Base-by-base conservation (phyloP, 2,329 filamentous ascomycete species). In the Lachnellula subtilissima region DNA sequence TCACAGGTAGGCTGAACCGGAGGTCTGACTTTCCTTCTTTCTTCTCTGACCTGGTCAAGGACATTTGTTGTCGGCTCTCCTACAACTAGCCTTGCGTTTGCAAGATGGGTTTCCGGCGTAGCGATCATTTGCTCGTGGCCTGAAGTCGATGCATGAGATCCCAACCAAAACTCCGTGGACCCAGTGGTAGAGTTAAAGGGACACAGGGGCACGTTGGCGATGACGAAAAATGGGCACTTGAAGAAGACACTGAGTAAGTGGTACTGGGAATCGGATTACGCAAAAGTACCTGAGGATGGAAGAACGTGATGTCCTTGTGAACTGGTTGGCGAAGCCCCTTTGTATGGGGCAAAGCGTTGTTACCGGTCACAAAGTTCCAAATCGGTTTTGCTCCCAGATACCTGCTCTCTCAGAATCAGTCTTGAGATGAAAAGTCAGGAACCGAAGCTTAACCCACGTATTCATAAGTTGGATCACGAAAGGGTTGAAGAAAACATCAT, bases 1-100 rank as follows among this genome's bases (percentile, higher is more conserved):
- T 72, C 72, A 0, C 83, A 74, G 2, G 69, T 54, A 0, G 81
- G 79, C 62, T 84, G 81, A 11, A 75, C 65, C 0, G 79, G 79
- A 5, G 76, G 73, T 6, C 75, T 67, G 2, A 71, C 61, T 3
- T 63, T 54, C 2, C 70, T 57, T 5, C 76, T 71, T 50, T 71
- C 65, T 2, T 72, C 72, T 0, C 83, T 61, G 2, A 75, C 64
- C 0, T 70, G 65, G 43, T 72, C 57, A 15, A 66, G 75, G 60
- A 84, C 81, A 50, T 60, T 54, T 11, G 52, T 6, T 75, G 72
- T 17, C 77, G 78, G 63, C 76, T 84, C 1, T 77, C 78, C 54
- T 76, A 71, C 48, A 80, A 79, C 14, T 76, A 81, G 57, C 80
- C 78, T 65, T 8, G 59, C 59, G 54, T 66, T 68, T 19, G 60